Evolutionary conservation across 352 stramenopile genomes (phyloP), one percentile per base, ranked within the genome.

Genomic region (Globisporangium carolinianum): DNA sequence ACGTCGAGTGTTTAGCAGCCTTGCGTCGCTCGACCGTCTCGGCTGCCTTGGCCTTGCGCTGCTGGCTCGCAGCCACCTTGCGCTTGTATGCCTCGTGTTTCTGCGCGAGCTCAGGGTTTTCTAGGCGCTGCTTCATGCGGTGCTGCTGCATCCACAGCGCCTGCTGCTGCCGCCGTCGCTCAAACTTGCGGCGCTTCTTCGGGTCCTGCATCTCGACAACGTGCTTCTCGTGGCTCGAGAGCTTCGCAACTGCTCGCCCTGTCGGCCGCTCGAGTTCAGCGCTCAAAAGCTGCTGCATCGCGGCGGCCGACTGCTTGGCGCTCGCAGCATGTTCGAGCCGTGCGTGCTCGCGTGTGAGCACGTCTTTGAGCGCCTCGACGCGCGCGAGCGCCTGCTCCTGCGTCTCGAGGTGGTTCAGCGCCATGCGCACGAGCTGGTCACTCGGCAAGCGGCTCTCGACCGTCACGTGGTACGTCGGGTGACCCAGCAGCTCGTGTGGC

Each of bases 341-440:
- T 17, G 47, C 32, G 38, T 67, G 61, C 4, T 63, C 43, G 18
- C 6, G 37, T 4, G 6, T 12, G 6, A 67, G 51, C n/a, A 12
- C 41, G 8, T 48, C 51, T 41, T 66, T 68, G 15, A 68, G 38
- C 4, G 47, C 18, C 12, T 65, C 47, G n/a, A 66, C 42, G 8
- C 49, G 50, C 17, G 45, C n/a, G 11, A 58, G 17, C 9, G 62
- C 62, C 14, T 66, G 55, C 32, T 65, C 52, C 24, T 51, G 41
- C 14, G 24, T 68, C 52, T 66, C 62, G n/a, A 68, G 15, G 18
- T 53, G 49, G 47, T 66, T 51, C 5, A 49, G 51, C 15, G 42
- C 18, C n/a, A 68, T 58, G 24, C 37, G 45, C 10, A 64, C 58
- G 11, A 45, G 47, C 37, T 67, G 61, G 15, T 55, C 47, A 7